Evolutionary conservation across 108 stramenopile species (phyloP), one percentile per base, ranked within the genome.

Genomic region (Asterionellopsis glacialis): DNA sequence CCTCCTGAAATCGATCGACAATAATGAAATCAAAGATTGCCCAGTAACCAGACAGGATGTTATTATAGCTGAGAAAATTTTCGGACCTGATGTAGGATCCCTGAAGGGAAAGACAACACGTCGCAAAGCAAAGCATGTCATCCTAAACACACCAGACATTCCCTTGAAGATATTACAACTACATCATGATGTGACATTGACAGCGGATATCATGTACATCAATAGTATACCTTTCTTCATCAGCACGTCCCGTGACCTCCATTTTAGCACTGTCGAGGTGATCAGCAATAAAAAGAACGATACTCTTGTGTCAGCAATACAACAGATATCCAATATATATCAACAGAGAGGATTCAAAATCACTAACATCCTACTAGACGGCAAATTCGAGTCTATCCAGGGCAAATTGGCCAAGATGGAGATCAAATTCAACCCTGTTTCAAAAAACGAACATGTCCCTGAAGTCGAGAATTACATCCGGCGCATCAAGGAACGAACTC

Each of bases 151-250:
- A 7, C 19, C 47, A 1, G 18, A 63, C 19, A 65, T 82, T 9
- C 73, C 76, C 0, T 7, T 52, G 0, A 38, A 57, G 0, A 73
- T 83, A 40, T n/a, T 62, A 50, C 49, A 60, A 16, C 24, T 44
- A 0, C 67, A 68, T 23, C 9, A 45, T 9, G 39, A 62, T 14
- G 50, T 79, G 0, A 70, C 57, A 3, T 45, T 80, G 6, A 55
- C 41, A 1, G 61, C 58, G 9, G 75, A 79, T 58, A 51, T 83
- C 51, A 69, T 83, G 70, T 45, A 33, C 14, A 67, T 82, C 0
- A 82, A 74, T 42, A 52, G 53, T 4, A 65, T 78, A 19, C 73
- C 69, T 0, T 76, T 83, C 28, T 22, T 83, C 0, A 55, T 62
- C 15, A 67, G 72, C 16, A 45, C 70, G 11, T 65, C 64, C 1